Percentiles rank a stretch among this genome's conserved stretches.
Conservation (phyloP, 495 filamentous ascomycete species). For the Bryoglossum gracile region DNA sequence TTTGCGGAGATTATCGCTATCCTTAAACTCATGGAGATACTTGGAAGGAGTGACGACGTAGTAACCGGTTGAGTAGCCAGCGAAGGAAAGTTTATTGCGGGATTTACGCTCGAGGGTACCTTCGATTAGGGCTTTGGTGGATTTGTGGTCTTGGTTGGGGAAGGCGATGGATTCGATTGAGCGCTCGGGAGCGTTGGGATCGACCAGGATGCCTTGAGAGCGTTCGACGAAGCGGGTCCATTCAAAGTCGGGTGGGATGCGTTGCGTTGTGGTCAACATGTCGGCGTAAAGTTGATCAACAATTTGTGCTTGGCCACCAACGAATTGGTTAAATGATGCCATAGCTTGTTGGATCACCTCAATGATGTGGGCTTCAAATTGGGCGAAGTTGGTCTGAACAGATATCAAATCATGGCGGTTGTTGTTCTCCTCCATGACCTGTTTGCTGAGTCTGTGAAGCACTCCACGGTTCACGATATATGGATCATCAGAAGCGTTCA, state of each 20-base stretch:
- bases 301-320: slow-evolving; percentile 73
- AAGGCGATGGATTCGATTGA: slow-evolving; percentile 65
- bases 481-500: slow-evolving; percentile 68
- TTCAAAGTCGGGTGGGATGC: slow-evolving; percentile 85
- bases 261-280: slow-evolving; percentile 68
- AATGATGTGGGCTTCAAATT: slow-evolving; percentile 82
- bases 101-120: slow-evolving; percentile 82
- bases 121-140: slow-evolving; percentile 78
- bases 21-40: slow-evolving; percentile 94
- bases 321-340: slow-evolving; percentile 68
- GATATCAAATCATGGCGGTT: slow-evolving; percentile 81
- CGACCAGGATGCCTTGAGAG: slow-evolving; percentile 64
- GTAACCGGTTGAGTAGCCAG: slow-evolving; percentile 70
- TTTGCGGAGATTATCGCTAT: slow-evolving; percentile 71
- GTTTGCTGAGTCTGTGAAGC: slow-evolving; percentile 75
- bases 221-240: slow-evolving; percentile 76
- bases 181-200: slow-evolving; percentile 67
- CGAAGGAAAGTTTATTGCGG: slow-evolving; percentile 63
- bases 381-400: slow-evolving; percentile 80
- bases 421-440: slow-evolving; percentile 92
- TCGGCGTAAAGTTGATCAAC: slow-evolving; percentile 73
- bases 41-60: slow-evolving; percentile 82
- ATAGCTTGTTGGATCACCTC: slow-evolving; percentile 75
- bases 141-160: slow-evolving; percentile 76
- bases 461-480: slow-evolving; percentile 81